phyloP scores from a whole-genome alignment of 139 green algal species.

The Closterium sp. region DNA sequence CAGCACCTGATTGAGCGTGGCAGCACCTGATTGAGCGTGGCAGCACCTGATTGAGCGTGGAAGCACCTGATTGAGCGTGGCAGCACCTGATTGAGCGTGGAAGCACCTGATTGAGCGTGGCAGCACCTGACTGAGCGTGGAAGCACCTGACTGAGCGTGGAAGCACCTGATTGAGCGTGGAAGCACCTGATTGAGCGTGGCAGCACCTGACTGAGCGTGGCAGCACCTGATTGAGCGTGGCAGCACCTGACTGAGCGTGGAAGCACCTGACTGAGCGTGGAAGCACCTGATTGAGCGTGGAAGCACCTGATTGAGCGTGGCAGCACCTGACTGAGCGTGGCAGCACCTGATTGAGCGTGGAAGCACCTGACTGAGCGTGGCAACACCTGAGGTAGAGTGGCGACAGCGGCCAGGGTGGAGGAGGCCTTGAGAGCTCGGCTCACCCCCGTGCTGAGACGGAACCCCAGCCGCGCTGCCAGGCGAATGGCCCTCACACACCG shows the following conservation, averaged over 20 bases:
- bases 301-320: background rate
- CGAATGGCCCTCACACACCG: constrained; percentile 19
- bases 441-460: background rate
- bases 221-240: background rate
- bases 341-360: background rate
- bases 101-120: background rate
- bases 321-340: background rate
- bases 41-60: too few species aligned
- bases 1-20: too few species aligned
- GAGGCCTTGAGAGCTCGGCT: background rate
- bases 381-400: background rate
- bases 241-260: too few species aligned
- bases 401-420: background rate
- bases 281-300: background rate
- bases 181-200: background rate
- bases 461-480: constrained; percentile 12
- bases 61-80: too few species aligned
- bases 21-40: background rate
- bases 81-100: background rate
- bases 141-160: too few species aligned
- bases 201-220: background rate
- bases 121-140: background rate
- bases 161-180: too few species aligned
- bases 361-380: background rate
- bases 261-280: too few species aligned